A percentile compares a stretch with the other conserved stretches of the same genome.
These are phyloP conservation scores for Trypethelium eluteriae DNA, from an alignment of 495 filamentous ascomycete species.

Conservation along the genomic window DNA sequence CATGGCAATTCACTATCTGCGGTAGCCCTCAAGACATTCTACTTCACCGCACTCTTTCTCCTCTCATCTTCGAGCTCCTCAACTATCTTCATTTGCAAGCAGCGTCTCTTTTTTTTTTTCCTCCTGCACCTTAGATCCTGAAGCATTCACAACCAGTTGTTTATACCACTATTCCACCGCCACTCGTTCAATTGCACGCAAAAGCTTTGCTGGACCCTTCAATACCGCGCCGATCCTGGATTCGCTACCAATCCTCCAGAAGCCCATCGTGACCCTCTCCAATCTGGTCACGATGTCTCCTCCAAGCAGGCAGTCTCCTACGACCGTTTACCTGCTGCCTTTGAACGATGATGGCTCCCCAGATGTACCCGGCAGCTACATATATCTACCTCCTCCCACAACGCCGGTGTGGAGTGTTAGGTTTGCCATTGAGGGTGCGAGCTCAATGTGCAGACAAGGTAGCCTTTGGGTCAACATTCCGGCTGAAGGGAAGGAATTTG, in stretches of 20 bases:
- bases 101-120: neutral
- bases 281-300: conserved; percentile 18
- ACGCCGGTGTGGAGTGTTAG: conserved; percentile 67
- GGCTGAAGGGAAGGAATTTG: conserved; percentile 61
- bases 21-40: neutral
- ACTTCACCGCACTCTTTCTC: neutral
- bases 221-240: neutral
- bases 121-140: neutral
- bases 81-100: no score
- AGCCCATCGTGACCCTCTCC: neutral
- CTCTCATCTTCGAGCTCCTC: neutral
- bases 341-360: conserved; percentile 89
- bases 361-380: conserved; percentile 79
- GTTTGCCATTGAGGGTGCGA: conserved; percentile 91
- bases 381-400: conserved; percentile 75
- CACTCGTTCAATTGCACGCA: neutral
- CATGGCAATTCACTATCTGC: neutral
- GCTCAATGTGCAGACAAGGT: conserved; percentile 87
- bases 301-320: conserved; percentile 14
- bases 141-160: neutral
- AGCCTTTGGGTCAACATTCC: conserved; percentile 96
- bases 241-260: neutral
- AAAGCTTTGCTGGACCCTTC: neutral
- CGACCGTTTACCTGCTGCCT: conserved; percentile 67
- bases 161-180: neutral